Conservation (phyloP, 2,329 filamentous ascomycete genomes). For the Oidium heveae region DNA sequence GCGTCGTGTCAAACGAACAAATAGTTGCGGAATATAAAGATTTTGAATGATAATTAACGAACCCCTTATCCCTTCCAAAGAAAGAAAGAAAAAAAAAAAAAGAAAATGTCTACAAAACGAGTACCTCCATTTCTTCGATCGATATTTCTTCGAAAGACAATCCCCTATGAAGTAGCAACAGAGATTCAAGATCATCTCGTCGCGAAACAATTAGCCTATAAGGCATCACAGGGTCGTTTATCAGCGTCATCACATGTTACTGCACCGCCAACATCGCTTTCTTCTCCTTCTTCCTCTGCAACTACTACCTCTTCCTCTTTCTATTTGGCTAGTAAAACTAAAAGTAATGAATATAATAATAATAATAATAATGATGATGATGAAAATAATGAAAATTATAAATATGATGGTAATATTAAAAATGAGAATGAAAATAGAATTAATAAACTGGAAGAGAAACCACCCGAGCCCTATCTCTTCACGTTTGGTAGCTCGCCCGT, state of each 20-base stretch:
- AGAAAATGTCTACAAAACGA: not conserved
- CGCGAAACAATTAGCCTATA: conserved; percentile 31
- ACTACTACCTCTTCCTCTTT: conserved; percentile 2
- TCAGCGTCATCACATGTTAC: too few species aligned
- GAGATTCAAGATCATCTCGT: conserved; percentile 31
- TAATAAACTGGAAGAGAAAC: not conserved
- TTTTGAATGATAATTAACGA: too few species aligned
- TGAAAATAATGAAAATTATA: too few species aligned
- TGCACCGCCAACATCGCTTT: not conserved
- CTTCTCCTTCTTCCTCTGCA: conserved; percentile 11
- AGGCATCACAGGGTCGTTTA: conserved; percentile 14
- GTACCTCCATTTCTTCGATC: conserved; percentile 22
- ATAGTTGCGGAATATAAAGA: too few species aligned
- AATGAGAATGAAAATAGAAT: too few species aligned
- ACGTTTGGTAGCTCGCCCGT: conserved; percentile 64
- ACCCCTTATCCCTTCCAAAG: too few species aligned
- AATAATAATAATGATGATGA: too few species aligned
- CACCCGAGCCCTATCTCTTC: conserved; percentile 43
- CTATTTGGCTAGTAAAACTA: too few species aligned
- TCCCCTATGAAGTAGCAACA: conserved; percentile 28
- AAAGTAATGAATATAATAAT: too few species aligned
- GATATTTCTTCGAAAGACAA: conserved; percentile 28
- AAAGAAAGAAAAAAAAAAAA: too few species aligned
- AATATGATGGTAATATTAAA: too few species aligned
- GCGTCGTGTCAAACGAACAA: too few species aligned